These are phyloP conservation scores for Chaetomiaceae sp. DNA, from an alignment of 2,329 filamentous ascomycete species.

Conservation along the genomic window DNA sequence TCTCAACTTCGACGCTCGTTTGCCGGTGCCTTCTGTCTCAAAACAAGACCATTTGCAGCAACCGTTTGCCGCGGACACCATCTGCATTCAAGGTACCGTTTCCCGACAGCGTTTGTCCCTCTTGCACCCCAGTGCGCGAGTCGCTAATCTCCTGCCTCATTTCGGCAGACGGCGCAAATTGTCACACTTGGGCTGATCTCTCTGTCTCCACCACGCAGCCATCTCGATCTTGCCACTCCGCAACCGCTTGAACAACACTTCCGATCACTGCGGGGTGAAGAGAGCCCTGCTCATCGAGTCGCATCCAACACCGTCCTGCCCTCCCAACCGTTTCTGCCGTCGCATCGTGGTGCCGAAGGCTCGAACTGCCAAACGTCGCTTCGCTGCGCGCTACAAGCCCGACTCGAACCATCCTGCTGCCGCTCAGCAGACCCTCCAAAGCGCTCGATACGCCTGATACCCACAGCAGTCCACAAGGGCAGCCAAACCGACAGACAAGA, in stretches of 20 bases:
- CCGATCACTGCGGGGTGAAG: not conserved
- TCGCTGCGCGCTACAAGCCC: no score
- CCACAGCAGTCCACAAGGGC: constrained; percentile 4
- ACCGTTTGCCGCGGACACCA: no score
- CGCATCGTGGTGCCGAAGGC: not conserved
- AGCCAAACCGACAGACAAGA: constrained; percentile 45
- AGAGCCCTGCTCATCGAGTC: not conserved
- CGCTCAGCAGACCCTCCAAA: not conserved
- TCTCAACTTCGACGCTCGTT: not conserved
- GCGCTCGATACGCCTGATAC: not conserved
- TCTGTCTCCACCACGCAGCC: not conserved
- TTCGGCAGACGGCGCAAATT: not conserved
- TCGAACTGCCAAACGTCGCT: no score
- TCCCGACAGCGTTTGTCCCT: not conserved
- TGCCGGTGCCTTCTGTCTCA: not conserved
- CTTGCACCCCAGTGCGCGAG: not conserved
- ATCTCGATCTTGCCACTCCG: not conserved
- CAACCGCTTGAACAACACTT: not conserved
- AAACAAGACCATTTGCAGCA: no score
- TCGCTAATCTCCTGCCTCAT: constrained; percentile 6
- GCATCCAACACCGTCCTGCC: not conserved
- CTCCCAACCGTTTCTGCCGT: not conserved
- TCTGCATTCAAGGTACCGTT: not conserved
- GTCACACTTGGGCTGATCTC: constrained; percentile 1
- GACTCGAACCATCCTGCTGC: not conserved